Evolutionary conservation across 257 asterid species (phyloP).

Genomic region (Nicotiana knightiana): DNA sequence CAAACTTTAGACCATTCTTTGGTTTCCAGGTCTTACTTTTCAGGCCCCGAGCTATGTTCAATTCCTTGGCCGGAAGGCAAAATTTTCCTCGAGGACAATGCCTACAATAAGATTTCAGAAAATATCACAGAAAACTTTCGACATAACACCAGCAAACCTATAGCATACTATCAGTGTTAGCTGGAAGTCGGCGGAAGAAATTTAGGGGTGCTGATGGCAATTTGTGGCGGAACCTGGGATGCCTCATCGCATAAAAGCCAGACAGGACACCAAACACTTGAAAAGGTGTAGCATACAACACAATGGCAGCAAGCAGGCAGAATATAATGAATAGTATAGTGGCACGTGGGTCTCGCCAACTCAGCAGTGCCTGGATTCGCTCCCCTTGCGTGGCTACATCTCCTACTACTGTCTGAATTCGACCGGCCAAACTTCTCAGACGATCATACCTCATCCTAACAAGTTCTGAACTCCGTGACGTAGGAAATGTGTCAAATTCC

Average conservation of each 20-base stretch:
- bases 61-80: background rate
- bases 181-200: conserved; percentile 86
- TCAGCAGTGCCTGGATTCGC: conserved; percentile 71
- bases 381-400: conserved; percentile 90
- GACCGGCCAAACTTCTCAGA: conserved; percentile 68
- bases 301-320: conserved; percentile 54
- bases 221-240: conserved; percentile 68
- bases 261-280: conserved; percentile 38
- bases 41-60: background rate
- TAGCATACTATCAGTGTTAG: conserved; percentile 77
- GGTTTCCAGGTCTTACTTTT: background rate
- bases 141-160: conserved; percentile 18
- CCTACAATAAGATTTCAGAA: background rate
- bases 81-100: background rate
- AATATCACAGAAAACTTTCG: conserved; percentile 8
- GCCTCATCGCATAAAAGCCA: conserved; percentile 74
- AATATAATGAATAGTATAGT: conserved; percentile 56
- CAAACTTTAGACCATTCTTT: background rate
- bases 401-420: conserved; percentile 73
- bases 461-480: conserved; percentile 42
- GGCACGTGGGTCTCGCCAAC: conserved; percentile 95
- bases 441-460: conserved; percentile 81
- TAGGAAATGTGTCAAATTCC: conserved; percentile 81
- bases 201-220: conserved; percentile 64
- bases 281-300: conserved; percentile 53